Base-by-base conservation (phyloP, 2,329 filamentous ascomycete genomes). In the Aspergillus flavus region DNA sequence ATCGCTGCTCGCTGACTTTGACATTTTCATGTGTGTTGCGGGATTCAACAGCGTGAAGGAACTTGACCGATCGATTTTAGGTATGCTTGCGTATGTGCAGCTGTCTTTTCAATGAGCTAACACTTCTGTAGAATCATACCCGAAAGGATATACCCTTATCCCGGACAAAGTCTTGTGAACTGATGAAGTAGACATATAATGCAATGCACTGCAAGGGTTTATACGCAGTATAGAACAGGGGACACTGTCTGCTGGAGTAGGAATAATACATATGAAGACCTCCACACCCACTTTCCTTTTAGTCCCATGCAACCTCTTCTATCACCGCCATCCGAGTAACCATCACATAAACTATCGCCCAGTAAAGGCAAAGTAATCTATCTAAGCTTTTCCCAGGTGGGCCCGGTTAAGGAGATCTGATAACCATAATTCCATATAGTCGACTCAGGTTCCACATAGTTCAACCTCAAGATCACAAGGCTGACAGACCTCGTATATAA, bases 21-120 rank as follows among this genome's bases (percentile, higher is more conserved):
- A 89, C 71, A 88, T 89, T 50, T 64, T 87, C 62, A 84, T 89
- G 82, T 86, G 85, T 56, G 84, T 87, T 2, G 83, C 81, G 21
- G 86, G 87, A 0, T 85, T 84, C 64, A 82, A 83, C 55, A 81
- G 78, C 45, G 73, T 89, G 3, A 76, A 78, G 1, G 82, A 87
- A 60, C 85, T 89, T 61, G 79, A 84, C 54, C 75, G 78, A 32
- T 75, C 75, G 10, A 73, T 76, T 54, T 60, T 78, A 46, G 75
- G 75, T 77, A 62, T 34, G 69, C 68, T 57, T 19, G 16, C 7
- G 21, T 28, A 11, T 12, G 6, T 6, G 30, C 16, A 10, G 3
- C 19, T 32, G 16, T 39, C 21, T 55, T 23, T 16, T 6, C n/a
- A 39, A 6, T 26, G 11, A 11, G 21, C 32, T 55, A 55, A 54